Evolutionary conservation across 208 protist species (phyloP).

Genomic region (Leishmania gerbilli): DNA sequence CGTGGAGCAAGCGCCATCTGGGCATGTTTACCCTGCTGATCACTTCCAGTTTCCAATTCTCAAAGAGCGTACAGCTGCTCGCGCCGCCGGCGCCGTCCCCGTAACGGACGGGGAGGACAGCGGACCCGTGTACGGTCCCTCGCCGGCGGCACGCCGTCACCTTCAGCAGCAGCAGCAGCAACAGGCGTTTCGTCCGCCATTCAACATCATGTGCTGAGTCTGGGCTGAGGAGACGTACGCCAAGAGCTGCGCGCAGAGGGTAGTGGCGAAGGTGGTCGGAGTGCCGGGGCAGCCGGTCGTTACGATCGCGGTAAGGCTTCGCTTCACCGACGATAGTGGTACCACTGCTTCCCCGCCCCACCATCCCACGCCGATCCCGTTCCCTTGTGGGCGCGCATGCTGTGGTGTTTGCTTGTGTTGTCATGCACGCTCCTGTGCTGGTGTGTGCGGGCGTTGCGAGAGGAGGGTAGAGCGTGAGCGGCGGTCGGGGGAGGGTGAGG

Average conservation of each 20-base stretch:
- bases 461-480: not conserved
- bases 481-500: too few species aligned
- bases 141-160: conserved; percentile 19
- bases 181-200: conserved; percentile 13
- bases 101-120: conserved; percentile 10
- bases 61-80: not conserved
- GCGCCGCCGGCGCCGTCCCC: not conserved
- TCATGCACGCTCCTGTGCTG: not conserved
- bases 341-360: not conserved
- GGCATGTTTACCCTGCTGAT: not conserved
- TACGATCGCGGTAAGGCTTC: not conserved
- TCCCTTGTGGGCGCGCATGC: not conserved
- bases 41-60: not conserved
- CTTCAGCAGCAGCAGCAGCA: conserved; percentile 26
- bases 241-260: not conserved
- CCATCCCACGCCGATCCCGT: not conserved
- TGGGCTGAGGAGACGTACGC: not conserved
- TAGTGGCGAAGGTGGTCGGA: not conserved
- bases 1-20: not conserved
- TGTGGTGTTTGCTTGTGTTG: not conserved
- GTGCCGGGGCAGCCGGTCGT: not conserved
- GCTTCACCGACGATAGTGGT: not conserved
- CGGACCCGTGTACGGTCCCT: conserved; percentile 28
- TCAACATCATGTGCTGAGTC: conserved; percentile 6
- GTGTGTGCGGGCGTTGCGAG: not conserved